These are phyloP conservation scores for Anastatica hierochuntica DNA, from an alignment of 345 rosid genomes.

Conservation along the genomic window DNA sequence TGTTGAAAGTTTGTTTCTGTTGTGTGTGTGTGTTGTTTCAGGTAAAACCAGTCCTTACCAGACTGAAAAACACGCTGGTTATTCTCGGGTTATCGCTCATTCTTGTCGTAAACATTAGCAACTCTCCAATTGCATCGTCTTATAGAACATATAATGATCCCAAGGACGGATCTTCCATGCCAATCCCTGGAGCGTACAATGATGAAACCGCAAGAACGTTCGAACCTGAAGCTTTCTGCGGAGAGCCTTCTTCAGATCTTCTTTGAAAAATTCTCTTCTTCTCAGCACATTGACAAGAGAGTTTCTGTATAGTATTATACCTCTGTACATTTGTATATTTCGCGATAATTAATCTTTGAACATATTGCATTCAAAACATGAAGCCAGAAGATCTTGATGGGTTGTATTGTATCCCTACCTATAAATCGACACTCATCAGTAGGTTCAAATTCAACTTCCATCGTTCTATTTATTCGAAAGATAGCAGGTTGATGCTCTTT, in stretches of 20 bases:
- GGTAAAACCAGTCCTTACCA: slow-evolving; percentile 80
- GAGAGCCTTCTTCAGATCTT: slow-evolving; percentile 42
- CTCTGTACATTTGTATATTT: too few relatives aligned
- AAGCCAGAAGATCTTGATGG: too few relatives aligned
- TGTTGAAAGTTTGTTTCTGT: not conserved
- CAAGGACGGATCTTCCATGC: slow-evolving; percentile 30
- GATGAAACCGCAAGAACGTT: slow-evolving; percentile 74
- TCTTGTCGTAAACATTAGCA: slow-evolving; percentile 43
- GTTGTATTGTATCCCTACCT: too few relatives aligned
- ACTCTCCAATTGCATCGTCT: slow-evolving; percentile 28
- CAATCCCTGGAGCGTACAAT: slow-evolving; percentile 59
- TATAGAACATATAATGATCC: slow-evolving; percentile 22
- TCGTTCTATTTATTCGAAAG: too few relatives aligned
- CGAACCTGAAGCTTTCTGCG: slow-evolving; percentile 85
- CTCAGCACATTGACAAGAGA: too few relatives aligned
- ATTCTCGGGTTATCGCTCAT: slow-evolving; percentile 54
- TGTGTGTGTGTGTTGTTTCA: slow-evolving; percentile 21
- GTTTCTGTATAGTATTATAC: too few relatives aligned
- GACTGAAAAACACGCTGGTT: slow-evolving; percentile 68
- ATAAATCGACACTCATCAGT: too few relatives aligned
- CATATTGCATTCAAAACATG: too few relatives aligned
- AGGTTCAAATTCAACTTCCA: too few relatives aligned
- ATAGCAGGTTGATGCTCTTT: too few relatives aligned
- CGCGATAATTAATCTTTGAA: too few relatives aligned
- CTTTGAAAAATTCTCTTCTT: too few relatives aligned